Evolutionary conservation across 257 asterid genomes (phyloP).

Genomic region (Gentiana macrophylla): DNA sequence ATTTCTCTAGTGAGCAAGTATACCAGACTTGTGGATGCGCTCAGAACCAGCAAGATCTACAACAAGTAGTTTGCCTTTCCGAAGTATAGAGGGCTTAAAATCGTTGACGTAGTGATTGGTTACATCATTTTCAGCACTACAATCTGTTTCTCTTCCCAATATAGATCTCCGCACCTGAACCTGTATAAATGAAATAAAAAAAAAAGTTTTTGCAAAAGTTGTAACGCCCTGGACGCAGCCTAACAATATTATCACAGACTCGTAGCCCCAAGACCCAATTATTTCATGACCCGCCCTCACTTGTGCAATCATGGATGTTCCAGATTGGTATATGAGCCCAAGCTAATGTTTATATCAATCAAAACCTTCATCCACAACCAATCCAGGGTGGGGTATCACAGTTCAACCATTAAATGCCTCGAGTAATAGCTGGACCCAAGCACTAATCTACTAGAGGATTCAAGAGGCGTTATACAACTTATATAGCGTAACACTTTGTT

Average conservation of each 20-base stretch:
- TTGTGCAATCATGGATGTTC: too few relatives aligned
- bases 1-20: constrained; percentile 10
- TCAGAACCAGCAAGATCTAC: constrained; percentile 99
- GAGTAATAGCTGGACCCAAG: too few relatives aligned
- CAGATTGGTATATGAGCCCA: too few relatives aligned
- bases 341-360: too few relatives aligned
- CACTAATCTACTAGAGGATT: too few relatives aligned
- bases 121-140: constrained; percentile 42
- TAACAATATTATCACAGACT: background rate
- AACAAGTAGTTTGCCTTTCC: constrained; percentile 86
- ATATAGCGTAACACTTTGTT: too few relatives aligned
- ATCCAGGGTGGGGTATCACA: too few relatives aligned
- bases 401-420: too few relatives aligned
- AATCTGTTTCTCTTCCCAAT: constrained; percentile 43
- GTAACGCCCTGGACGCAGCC: background rate
- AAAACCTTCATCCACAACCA: too few relatives aligned
- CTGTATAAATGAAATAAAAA: constrained; percentile 31
- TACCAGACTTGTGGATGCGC: constrained; percentile 94
- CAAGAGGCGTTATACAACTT: too few relatives aligned
- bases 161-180: constrained; percentile 86
- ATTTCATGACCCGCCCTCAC: too few relatives aligned
- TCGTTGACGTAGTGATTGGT: constrained; percentile 47
- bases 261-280: too few relatives aligned
- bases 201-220: background rate
- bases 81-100: constrained; percentile 70